Evolutionary conservation across 2,329 filamentous ascomycete genomes (phyloP), one percentile per base, ranked within the genome.

Genomic region (Aspergillus sp.): DNA sequence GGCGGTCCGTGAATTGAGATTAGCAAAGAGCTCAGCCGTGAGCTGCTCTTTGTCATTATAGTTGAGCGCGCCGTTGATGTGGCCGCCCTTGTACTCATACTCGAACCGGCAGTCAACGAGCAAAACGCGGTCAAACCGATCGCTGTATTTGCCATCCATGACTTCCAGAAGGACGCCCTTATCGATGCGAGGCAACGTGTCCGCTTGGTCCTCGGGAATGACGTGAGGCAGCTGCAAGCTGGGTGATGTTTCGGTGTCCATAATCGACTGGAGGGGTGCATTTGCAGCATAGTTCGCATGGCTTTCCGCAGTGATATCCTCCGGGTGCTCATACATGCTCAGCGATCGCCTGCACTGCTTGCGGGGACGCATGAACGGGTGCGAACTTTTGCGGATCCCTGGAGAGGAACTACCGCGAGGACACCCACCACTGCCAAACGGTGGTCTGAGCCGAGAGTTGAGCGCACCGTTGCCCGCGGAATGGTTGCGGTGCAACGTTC

Each of bases 91-190:
- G 57, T 93, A 98, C 64, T 98, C 91, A 60, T 98, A 98, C 69
- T 98, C 91, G 56, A 98, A 98, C 13, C 91, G 83, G 60, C 91
- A 98, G 61, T 98, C 91, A 51, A 98, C 81, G 51, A 98, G 72
- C 60, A 93, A 75, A 57, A 85, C 80, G 55, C 88, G 75, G 39
- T 86, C 78, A 57, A 83, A 96, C 15, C 75, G 60, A 15, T 79
- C 71, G 49, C 78, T 75, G 62, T 80, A 94, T 48, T 83, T 81
- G 40, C 86, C 86, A 58, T 94, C 82, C 40, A 98, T 71, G 22
- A 98, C 74, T n/a, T 86, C 75, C 35, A 94, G 65, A 57, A 98
- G 73, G 3, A 86, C 94, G 30, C 78, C 71, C 53, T 80, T 79
- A 35, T 78, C 76, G 52, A 98, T 94, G 43, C 91, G 79, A 33